Base-by-base conservation (phyloP, 2,329 filamentous ascomycete species). In the Pseudocercospora ulei region DNA sequence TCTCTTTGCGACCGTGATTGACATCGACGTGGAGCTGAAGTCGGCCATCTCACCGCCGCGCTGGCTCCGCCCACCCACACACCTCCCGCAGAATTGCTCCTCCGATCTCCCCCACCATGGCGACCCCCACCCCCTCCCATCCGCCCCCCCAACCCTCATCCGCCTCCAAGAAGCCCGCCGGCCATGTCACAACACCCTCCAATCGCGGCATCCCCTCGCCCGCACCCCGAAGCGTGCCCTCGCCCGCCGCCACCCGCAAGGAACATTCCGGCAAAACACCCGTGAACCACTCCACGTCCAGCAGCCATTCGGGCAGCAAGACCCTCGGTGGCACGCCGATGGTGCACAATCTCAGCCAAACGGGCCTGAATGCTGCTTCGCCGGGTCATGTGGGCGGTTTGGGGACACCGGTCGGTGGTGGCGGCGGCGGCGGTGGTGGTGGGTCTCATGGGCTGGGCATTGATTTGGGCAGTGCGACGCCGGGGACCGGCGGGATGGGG, bases 141-240 rank as follows among this genome's bases (percentile, higher is more conserved):
- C 38, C 44, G 2, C 35, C 39, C 7, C 27, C 42, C 7, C 47
- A 50, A 23, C 50, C 54, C 3, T 38, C 41, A 3, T 55, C 55
- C 2, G 56, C 55, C 22, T 56, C 56, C 18, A 59, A 59, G 39
- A 52, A 55, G 35, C 29, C 49, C 3, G 40, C 44, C 12, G 45
- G 42, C 19, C 48, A 53, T 43, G 52, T 52, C 36, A 49, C 51
- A 11, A 59, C 56, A 5, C 57, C 57, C 51, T 45, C 65, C 60
- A 57, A 63, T 56, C 28, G 64, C 56, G 25, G 61, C 61, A 35
- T 62, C 57, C 17, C 64, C 59, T 48, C 67, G 58, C 55, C 66
- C 56, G 60, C 51, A 14, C 55, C 51, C 35, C 50, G 54, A 29
- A 53, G 50, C 39, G 46, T 51, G 7, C 51, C 53, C 11, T 56